Evolutionary conservation across 2,329 filamentous ascomycete genomes (phyloP), one percentile per base, ranked within the genome.

Genomic region (Neonectria sp.): DNA sequence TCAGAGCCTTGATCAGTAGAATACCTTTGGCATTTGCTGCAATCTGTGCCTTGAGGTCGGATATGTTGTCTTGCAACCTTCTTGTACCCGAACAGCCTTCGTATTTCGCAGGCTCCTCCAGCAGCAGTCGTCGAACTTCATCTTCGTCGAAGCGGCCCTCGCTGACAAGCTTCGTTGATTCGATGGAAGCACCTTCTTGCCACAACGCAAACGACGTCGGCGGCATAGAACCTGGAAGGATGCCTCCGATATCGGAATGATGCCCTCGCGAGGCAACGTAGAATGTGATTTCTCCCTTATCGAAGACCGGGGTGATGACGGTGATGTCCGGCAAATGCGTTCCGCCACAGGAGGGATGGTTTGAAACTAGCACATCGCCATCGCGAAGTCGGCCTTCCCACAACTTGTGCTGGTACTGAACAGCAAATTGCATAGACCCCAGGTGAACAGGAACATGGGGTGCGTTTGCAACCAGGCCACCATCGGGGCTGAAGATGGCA

Each of bases 21-120:
- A 96, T 96, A 6, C 94, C 94, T 71, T 95, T 95, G 70, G 94
- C 92, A 76, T 97, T 97, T 3, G 93, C 93, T 0, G 94, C 94
- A 3, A 96, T 91, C 75, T 95, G 93, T 0, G 94, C 94, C 79
- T 95, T 95, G 24, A 97, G 85, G 76, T 97, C 94, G 52, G 94
- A 95, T 68, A 97, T 85, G 75, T 97, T 97, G 79, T 97, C 94
- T 6, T 88, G 90, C 0, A 96, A 83, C 75, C 93, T 95, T 24
- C 94, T 84, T 1, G 79, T 78, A 0, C 93, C 93, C 0, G 89
- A 90, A 37, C 75, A 78, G 2, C 76, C 74, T 0, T 72, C 71
- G n/a, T 60, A 76, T 0, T 68, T 71, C 1, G 66, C 72, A 1
- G 74, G 74, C 0, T 72, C 64, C 9, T 76, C 72, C 4, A 71